Conservation (phyloP, 495 filamentous ascomycete genomes). For the Annulohypoxylon moriforme region DNA sequence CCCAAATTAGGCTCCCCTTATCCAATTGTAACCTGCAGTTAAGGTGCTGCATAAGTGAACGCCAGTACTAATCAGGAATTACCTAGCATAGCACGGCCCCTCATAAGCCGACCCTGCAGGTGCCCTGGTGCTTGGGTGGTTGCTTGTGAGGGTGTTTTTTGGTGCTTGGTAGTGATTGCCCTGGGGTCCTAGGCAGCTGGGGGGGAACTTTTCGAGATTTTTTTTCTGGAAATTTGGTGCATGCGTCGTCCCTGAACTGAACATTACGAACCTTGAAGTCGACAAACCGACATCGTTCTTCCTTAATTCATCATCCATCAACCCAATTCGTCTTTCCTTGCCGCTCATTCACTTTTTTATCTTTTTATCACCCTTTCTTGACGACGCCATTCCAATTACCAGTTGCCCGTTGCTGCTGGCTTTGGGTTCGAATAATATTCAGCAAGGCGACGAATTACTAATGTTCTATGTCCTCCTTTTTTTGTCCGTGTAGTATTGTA, state of each 20-base stretch:
- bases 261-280: background rate
- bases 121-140: background rate
- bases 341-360: slow-evolving; percentile 27
- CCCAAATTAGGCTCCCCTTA: slow-evolving; percentile 34
- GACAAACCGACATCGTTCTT: slow-evolving; percentile 18
- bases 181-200: slow-evolving; percentile 18
- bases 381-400: slow-evolving; percentile 9
- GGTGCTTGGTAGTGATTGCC: slow-evolving; percentile 11
- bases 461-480: slow-evolving; percentile 7
- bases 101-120: slow-evolving; percentile 32
- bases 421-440: slow-evolving; percentile 16
- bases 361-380: slow-evolving; percentile 20
- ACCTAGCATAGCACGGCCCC: slow-evolving; percentile 34
- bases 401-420: background rate
- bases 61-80: slow-evolving; percentile 21
- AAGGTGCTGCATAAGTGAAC: slow-evolving; percentile 18
- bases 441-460: slow-evolving; percentile 13
- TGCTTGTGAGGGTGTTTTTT: background rate
- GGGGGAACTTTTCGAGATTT: slow-evolving; percentile 21
- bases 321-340: slow-evolving; percentile 23
- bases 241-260: slow-evolving; percentile 17
- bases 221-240: slow-evolving; percentile 45
- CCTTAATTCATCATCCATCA: slow-evolving; percentile 11
- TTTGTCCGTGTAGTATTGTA: background rate
- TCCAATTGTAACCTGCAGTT: slow-evolving; percentile 32